Evolutionary conservation across 176 grass and related monocot species (phyloP).

Genomic region (Ensete glaucum): DNA sequence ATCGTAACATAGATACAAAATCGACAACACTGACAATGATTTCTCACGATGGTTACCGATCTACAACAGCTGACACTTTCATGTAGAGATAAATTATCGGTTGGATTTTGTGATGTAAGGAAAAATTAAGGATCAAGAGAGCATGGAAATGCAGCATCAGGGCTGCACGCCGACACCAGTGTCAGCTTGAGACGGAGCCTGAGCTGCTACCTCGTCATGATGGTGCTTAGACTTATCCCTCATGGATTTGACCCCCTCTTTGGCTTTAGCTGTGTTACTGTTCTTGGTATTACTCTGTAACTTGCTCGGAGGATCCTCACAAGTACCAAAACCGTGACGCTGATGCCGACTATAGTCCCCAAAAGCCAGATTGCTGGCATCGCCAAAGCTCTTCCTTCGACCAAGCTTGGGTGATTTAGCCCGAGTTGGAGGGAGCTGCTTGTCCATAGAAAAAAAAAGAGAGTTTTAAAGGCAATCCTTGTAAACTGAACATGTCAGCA

Average conservation of each 20-base stretch:
- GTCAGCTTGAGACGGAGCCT: neutral
- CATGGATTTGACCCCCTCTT: constrained; percentile 36
- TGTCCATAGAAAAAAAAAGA: neutral
- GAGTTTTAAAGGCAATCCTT: neutral
- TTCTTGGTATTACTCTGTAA: constrained; percentile 38
- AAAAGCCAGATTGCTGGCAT: constrained; percentile 15
- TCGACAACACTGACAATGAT: neutral
- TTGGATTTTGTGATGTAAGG: neutral
- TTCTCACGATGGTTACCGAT: neutral
- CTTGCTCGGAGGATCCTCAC: constrained; percentile 38
- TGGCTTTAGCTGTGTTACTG: constrained; percentile 26
- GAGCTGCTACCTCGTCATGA: neutral
- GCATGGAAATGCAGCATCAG: neutral
- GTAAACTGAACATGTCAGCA: neutral
- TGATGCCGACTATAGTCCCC: constrained; percentile 16
- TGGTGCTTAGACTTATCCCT: constrained; percentile 32
- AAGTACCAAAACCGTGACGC: constrained; percentile 45
- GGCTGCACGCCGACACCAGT: neutral
- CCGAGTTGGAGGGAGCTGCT: constrained; percentile 83
- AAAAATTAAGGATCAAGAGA: neutral
- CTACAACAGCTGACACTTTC: neutral
- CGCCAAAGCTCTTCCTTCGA: constrained; percentile 66
- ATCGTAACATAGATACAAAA: neutral
- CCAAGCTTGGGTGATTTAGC: constrained; percentile 86
- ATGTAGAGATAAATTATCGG: neutral